Conservation (phyloP, 495 filamentous ascomycete genomes). For the Cudoniella acicularis region DNA sequence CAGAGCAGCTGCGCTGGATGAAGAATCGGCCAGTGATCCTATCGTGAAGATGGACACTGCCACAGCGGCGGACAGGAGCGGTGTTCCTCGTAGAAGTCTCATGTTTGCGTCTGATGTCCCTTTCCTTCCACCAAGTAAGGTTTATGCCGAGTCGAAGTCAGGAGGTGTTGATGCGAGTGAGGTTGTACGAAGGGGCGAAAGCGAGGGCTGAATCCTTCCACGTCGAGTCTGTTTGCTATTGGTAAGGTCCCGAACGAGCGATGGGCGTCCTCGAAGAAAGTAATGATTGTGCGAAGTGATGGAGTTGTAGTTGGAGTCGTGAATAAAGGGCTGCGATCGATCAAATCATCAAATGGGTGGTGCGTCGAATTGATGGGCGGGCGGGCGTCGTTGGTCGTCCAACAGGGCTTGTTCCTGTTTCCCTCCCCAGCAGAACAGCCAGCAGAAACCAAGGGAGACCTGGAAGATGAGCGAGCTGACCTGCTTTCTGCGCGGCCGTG, state of each 20-base stretch:
- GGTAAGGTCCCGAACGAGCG: background rate
- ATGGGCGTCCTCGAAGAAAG: background rate
- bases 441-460: background rate
- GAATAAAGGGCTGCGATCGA: background rate
- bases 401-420: background rate
- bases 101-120: constrained; percentile 10
- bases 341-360: background rate
- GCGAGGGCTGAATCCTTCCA: background rate
- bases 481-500: background rate
- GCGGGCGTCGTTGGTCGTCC: background rate
- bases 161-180: background rate
- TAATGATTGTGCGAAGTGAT: background rate
- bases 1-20: background rate
- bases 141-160: background rate
- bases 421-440: too few relatives aligned
- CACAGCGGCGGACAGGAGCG: constrained; percentile 5
- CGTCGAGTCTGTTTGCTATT: background rate
- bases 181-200: background rate
- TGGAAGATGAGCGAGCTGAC: background rate
- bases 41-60: constrained; percentile 10
- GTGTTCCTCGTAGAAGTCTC: constrained; percentile 7
- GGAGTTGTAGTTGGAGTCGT: background rate
- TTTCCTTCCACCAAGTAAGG: background rate
- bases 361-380: background rate
- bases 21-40: background rate